phyloP scores from a whole-genome alignment of 345 rosid genomes.

The Lepidium africanum region DNA sequence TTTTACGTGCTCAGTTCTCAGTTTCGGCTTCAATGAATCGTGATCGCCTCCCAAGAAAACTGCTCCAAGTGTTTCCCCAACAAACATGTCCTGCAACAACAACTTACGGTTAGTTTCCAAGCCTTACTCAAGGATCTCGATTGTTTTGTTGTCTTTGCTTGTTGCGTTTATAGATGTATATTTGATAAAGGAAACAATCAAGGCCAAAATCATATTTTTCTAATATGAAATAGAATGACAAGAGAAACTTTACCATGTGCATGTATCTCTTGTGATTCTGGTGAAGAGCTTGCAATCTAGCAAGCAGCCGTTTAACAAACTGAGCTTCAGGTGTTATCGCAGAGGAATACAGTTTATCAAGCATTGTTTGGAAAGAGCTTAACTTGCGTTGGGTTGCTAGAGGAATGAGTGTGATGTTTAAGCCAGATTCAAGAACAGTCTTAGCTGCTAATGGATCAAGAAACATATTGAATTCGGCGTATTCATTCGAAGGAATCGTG shows the following conservation, averaged over 20 bases:
- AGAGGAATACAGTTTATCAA: constrained; percentile 17
- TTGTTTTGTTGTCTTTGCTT: not conserved
- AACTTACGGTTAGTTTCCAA: not conserved
- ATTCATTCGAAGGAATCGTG: constrained; percentile 37
- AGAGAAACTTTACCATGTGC: constrained; percentile 45
- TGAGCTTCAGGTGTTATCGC: constrained; percentile 49
- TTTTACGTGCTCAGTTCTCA: constrained; percentile 34
- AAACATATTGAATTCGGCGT: constrained; percentile 79
- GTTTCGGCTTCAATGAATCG: constrained; percentile 33
- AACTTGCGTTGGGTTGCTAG: constrained; percentile 48
- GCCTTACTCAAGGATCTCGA: not conserved
- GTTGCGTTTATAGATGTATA: not conserved
- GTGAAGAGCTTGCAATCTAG: constrained; percentile 44
- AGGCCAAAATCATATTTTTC: not conserved
- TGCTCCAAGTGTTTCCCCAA: constrained; percentile 82
- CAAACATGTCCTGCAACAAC: constrained; percentile 52
- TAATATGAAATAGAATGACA: not conserved
- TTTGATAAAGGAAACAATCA: too few species aligned
- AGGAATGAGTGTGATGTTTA: constrained; percentile 68
- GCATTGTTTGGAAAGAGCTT: constrained; percentile 35
- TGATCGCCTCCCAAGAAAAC: constrained; percentile 39
- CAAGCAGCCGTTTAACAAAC: constrained; percentile 44
- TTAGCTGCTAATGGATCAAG: constrained; percentile 86
- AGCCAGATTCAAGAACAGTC: constrained; percentile 49
- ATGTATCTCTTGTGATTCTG: constrained; percentile 43